phyloP scores from a whole-genome alignment of 108 stramenopile species.

The Heterococcus sp. region DNA sequence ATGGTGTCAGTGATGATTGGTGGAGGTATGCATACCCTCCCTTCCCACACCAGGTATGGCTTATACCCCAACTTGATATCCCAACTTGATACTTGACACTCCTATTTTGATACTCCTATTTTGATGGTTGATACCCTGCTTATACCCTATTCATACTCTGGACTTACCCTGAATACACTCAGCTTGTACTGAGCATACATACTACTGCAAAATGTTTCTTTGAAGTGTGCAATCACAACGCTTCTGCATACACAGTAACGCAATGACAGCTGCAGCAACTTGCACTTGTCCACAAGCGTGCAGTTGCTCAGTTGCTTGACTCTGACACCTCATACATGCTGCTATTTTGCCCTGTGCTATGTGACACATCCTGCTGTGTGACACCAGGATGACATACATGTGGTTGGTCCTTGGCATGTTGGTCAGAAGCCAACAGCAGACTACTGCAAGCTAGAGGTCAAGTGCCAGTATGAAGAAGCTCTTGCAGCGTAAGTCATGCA shows the following conservation, averaged over 20 bases:
- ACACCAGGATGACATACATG: conserved; percentile 63
- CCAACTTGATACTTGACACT: too few relatives aligned
- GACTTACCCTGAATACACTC: background rate
- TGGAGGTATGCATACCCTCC: conserved; percentile 61
- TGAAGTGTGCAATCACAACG: background rate
- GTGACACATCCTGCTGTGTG: conserved; percentile 31
- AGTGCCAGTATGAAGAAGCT: conserved; percentile 67
- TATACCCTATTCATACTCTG: too few relatives aligned
- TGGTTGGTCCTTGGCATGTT: conserved; percentile 65
- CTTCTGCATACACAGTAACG: background rate
- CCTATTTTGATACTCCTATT: too few relatives aligned
- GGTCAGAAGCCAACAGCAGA: conserved; percentile 66
- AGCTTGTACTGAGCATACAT: background rate
- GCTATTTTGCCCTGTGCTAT: background rate
- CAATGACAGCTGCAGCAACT: background rate
- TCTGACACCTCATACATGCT: too few relatives aligned
- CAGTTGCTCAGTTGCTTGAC: too few relatives aligned
- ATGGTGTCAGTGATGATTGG: conserved; percentile 20
- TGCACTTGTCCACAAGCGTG: background rate
- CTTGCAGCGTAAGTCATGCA: conserved; percentile 3
- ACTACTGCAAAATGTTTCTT: background rate
- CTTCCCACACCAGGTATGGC: conserved; percentile 52
- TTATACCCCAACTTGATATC: background rate
- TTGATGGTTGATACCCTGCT: too few relatives aligned
- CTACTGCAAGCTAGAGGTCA: conserved; percentile 62